Evolutionary conservation across 2,329 filamentous ascomycete genomes (phyloP), one percentile per base, ranked within the genome.

Genomic region (Akanthomyces dipterigenus): DNA sequence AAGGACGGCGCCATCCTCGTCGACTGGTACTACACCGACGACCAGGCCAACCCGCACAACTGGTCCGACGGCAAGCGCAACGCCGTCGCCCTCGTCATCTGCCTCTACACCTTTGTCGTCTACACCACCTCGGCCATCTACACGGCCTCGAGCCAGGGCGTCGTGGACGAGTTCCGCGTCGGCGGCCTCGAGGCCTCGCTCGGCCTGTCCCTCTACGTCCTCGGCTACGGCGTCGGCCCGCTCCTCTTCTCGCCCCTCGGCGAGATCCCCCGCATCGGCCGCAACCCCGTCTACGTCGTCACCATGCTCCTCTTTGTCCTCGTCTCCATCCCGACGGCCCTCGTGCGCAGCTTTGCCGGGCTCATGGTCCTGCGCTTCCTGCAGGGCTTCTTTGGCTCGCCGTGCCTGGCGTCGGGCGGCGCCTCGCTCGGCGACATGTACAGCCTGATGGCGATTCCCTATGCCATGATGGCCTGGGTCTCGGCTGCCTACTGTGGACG

Each of bases 241-340:
- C 72, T 90, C 28, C 64, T 90, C 26, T 89, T 84, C 73, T 85
- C 84, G 0, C 88, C 88, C 0, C 72, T 90, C 46, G 82, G 79
- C 54, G 88, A 91, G 72, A 83, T 90, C 24, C 86, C 88, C 0
- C 69, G 79, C 50, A 81, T 90, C 55, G 88, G 88, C 2, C 79
- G 88, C 7, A 90, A 87, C 66, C 83, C 84, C 0, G 82, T 88
- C 6, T 91, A 91, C 71, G 81, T 88, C 40, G 70, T 82, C 65
- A 87, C 87, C 11, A 87, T 90, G 75, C 81, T 82, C 62, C 75
- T 90, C 31, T 91, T 90, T 70, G 83, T 88, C 54, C 80, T 90
- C 63, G 72, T 91, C 12, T 84, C 81, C 6, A 80, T 90, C 18
- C 87, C 87, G 0, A 83, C 86, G 0, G 84, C 86, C 0, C 70